Base-by-base conservation (phyloP, 2,329 filamentous ascomycete genomes). In the Cladorrhinum sp. region DNA sequence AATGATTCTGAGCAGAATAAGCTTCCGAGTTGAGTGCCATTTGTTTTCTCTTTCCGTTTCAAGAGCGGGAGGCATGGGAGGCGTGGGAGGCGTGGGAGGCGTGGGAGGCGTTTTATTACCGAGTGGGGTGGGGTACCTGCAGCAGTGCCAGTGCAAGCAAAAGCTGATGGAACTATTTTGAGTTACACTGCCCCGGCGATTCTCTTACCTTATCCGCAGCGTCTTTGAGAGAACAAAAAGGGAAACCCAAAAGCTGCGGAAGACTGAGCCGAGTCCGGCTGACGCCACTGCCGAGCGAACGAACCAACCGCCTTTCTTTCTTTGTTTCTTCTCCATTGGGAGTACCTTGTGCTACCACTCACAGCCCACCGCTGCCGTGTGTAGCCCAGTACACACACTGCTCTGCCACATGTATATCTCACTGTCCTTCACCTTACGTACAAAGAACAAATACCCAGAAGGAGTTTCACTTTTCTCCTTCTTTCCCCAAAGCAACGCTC, bases 201-300 rank as follows among this genome's bases (percentile, higher is more conserved):
- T 54, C n/a, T 54, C 26, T 54, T 21, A 36, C 26, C 28, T 54
- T 20, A n/a, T 28, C 26, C 26, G 26, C 26, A 28, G 26, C 49
- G 39, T 26, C 18, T 46, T 21, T 20, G 42, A 42, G 36, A 42
- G n/a, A n/a, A n/a, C n/a, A n/a, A n/a, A n/a, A n/a, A n/a, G n/a
- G n/a, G n/a, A n/a, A n/a, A n/a, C n/a, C n/a, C n/a, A n/a, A n/a
- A n/a, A 8, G n/a, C 36, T 42, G 4, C 10, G n/a, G n/a, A 42
- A 30, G 39, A 56, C 46, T 21, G 24, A 39, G 39, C 54, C 54
- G 24, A 49, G 39, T 57, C 39, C 39, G 54, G 54, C 39, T 48
- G 9, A 49, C 24, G 54, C 54, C 54, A 49, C 54, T 26, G 21
- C 54, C 54, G 54, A 28, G 26, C 28, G 20, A 23, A 23, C 42